Evolutionary conservation across 106 monocot species (phyloP), one percentile per base, ranked within the genome.

Genomic region (Alisma plantagoaquatica): DNA sequence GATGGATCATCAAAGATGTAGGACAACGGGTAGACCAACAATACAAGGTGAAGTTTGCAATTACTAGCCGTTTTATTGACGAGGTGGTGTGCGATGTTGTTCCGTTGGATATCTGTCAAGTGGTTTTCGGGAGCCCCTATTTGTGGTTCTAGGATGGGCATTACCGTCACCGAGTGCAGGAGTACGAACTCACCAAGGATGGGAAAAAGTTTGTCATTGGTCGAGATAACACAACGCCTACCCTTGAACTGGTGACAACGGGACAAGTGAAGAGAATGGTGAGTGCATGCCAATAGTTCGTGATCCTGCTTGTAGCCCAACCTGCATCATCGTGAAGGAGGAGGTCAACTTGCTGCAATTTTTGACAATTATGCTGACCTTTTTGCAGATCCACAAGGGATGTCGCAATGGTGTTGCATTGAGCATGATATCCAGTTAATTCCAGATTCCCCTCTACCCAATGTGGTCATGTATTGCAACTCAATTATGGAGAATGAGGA

Each of bases 41-140:
- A 38, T 38, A 14, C 35, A 38, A 38, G 35, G 35, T 38, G 9
- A 38, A 14, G 14, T 38, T 38, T 38, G 35, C 35, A 14, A 38
- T 38, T 14, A 38, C 35, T 6, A 7, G 9, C 14, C 5, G 20
- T 5, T 46, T 14, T 46, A 17, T 46, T 14, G 45, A 46, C 20
- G 45, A 46, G n/a, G 45, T 46, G 4, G 8, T 46, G 4, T 46
- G 45, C 20, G 45, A 46, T 46, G 45, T 46, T n/a, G 45, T 46
- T 11, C 45, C 45, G 3, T 17, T 46, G 19, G 45, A 46, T 46
- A 18, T 46, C 3, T 46, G 45, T 46, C 45, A 46, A 46, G 45
- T 46, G 45, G 45, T 46, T 3, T 18, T 46, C 14, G 45, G 45
- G 4, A 46, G 45, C 19, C 45, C 45, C 3, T 46, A 46, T n/a